Evolutionary conservation across 768 basidiomycete genomes (phyloP).

Genomic region (Phlegmacium glaucopus): DNA sequence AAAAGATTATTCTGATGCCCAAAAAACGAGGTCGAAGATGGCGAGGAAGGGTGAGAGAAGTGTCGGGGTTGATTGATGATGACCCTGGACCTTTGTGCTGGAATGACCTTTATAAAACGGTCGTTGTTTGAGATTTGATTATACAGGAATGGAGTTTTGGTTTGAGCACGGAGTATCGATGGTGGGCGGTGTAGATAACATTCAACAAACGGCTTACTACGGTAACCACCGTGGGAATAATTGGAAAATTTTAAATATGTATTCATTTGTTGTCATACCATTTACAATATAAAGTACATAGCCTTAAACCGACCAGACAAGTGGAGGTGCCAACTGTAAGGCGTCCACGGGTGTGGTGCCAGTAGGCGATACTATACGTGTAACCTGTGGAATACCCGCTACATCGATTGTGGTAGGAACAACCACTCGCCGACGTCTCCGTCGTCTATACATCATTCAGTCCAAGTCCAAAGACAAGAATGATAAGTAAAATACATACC

Average conservation of each 20-base stretch:
- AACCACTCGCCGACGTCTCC: conserved; percentile 28
- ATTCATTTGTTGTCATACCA: too few relatives aligned
- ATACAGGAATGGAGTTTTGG: conserved; percentile 16
- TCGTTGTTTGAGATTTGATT: conserved; percentile 6
- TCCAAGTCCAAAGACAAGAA: conserved; percentile 12
- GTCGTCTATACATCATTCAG: conserved; percentile 21
- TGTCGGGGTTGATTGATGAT: conserved; percentile 9
- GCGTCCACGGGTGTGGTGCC: too few relatives aligned
- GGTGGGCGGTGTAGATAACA: conserved; percentile 47
- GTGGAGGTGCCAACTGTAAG: too few relatives aligned
- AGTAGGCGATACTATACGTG: too few relatives aligned
- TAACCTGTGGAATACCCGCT: too few relatives aligned
- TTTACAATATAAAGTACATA: too few relatives aligned
- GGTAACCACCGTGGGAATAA: conserved; percentile 36
- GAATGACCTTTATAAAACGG: neutral
- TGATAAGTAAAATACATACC: conserved; percentile 41
- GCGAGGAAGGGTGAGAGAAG: conserved; percentile 3
- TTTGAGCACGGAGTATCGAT: conserved; percentile 36
- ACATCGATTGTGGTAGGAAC: too few relatives aligned
- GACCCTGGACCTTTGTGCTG: conserved; percentile 6
- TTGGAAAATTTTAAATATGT: too few relatives aligned
- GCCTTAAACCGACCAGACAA: neutral
- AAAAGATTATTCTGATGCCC: neutral
- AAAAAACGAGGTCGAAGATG: too few relatives aligned
- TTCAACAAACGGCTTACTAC: conserved; percentile 40